phyloP scores from a whole-genome alignment of 1,139 yeast species.

The Magnusiomyces suaveolens region DNA sequence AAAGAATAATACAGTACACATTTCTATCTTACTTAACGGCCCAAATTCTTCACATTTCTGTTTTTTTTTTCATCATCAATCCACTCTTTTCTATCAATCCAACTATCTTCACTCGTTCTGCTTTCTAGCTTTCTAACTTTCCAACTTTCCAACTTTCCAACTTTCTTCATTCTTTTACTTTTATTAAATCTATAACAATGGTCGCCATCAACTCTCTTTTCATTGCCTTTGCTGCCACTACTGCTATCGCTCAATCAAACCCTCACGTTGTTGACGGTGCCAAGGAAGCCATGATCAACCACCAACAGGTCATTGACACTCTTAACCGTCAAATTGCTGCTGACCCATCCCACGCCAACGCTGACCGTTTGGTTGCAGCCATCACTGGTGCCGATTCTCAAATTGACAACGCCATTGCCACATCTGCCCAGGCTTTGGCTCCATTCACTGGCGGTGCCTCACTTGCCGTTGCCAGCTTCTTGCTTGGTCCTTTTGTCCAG shows the following conservation, averaged over 20 bases:
- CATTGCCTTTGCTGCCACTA: slow-evolving; percentile 2
- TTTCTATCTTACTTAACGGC: too few species aligned
- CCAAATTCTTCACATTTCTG: too few species aligned
- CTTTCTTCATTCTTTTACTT: not conserved
- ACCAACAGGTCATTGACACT: slow-evolving; percentile 20
- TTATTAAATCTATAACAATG: slow-evolving; percentile 1
- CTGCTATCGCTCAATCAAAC: not conserved
- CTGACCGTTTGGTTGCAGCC: slow-evolving; percentile 17
- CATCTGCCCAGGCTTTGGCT: slow-evolving; percentile 18
- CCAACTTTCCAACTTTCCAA: not conserved
- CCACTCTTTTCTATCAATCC: not conserved
- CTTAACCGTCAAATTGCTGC: slow-evolving; percentile 16
- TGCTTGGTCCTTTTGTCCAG: slow-evolving; percentile 22
- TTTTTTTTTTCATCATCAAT: too few species aligned
- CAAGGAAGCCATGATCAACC: slow-evolving; percentile 19
- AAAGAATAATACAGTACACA: too few species aligned
- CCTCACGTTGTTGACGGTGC: slow-evolving; percentile 14
- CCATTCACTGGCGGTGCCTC: slow-evolving; percentile 21
- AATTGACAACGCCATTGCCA: slow-evolving; percentile 19
- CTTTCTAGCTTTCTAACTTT: not conserved
- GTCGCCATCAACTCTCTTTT: slow-evolving; percentile 4
- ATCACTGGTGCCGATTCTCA: slow-evolving; percentile 16
- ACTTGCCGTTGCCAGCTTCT: slow-evolving; percentile 17
- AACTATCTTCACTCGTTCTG: not conserved
- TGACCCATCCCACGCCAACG: slow-evolving; percentile 17